Evolutionary conservation across 495 filamentous ascomycete species (phyloP), one percentile per base, ranked within the genome.

Genomic region (Jackrogersella minutella): DNA sequence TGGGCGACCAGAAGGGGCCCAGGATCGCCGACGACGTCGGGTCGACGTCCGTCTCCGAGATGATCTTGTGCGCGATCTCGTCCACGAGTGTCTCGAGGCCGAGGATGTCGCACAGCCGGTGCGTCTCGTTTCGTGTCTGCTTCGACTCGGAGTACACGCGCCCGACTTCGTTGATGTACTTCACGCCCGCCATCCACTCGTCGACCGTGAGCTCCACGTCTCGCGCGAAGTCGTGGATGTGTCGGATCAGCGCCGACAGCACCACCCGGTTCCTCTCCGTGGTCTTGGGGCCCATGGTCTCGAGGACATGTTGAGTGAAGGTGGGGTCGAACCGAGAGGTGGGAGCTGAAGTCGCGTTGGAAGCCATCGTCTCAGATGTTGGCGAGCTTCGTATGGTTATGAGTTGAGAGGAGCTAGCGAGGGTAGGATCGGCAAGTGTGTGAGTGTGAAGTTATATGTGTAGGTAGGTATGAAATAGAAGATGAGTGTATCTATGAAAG

Each of bases 71-170:
- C 73, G 90, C 89, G 74, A 94, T 93, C 74, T 93, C 90, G 67
- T 93, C 90, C 62, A 94, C 90, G 55, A 94, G 85, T 83, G 91
- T 91, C 78, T 94, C 91, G 14, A 96, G 86, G 54, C 92, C 91
- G 59, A 93, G 84, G 28, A 96, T 85, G 71, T 93, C 91, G 62
- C 84, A 91, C 54, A 93, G 77, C 46, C 91, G 86, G 79, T 93
- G 91, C 34, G 88, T 81, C 80, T 96, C 91, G 78, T 92, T 91
- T 57, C 89, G 82, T 61, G 85, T 85, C 53, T 71, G 57, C 28
- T 81, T 78, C 56, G 77, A 77, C 52, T 81, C 76, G 58, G 76
- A 69, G 60, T 80, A 84, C 77, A 84, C 79, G 68, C 82, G 79
- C 69, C 81, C 81, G n/a, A 83, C 74, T 24, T 74, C 74, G 73